Evolutionary conservation across 148 eudicot species (phyloP), one percentile per base, ranked within the genome.

Genomic region (Hydrangea macrophylla): DNA sequence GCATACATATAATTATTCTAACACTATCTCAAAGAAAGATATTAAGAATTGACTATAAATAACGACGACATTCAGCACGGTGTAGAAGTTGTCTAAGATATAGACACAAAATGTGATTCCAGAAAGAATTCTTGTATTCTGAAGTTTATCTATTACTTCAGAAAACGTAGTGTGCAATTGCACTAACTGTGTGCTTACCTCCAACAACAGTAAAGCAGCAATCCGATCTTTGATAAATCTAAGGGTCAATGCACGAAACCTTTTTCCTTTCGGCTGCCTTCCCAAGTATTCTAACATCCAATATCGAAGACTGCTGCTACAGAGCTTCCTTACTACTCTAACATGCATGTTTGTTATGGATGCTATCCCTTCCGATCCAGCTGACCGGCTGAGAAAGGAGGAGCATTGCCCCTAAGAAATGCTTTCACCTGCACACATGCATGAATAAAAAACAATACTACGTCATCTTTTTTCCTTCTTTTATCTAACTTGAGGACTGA

Each of bases 251-350:
- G 92, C 99, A 70, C 87, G 84, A 54, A 86, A 91, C 60, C 64
- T 79, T 72, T 71, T 85, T 31, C 77, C 84, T 75, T 81, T 84
- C 11, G 97, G 86, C 60, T 91, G 99, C 76, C 90, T 80, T 79
- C 92, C 83, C 80, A 92, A 60, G 58, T 85, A 88, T 69, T 94
- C 99, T 48, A 95, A 64, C 59, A 89, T 80, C 99, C 99, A 95
- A 80, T 95, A 95, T 6, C 97, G 84, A 2, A 91, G 81, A 78
- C 94, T 91, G 78, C 73, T 81, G 75, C 53, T 87, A 72, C 72
- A 79, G 33, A 95, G 78, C 77, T 70, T 89, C 71, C 82, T 87
- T 63, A 84, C 87, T 53, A 81, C 58, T 82, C 79, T 87, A n/a
- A 67, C 59, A 33, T 89, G 83, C 96, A 87, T 84, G 75, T 80